Base-by-base conservation (phyloP, 352 stramenopile species). In the Pythium oligandrum region DNA sequence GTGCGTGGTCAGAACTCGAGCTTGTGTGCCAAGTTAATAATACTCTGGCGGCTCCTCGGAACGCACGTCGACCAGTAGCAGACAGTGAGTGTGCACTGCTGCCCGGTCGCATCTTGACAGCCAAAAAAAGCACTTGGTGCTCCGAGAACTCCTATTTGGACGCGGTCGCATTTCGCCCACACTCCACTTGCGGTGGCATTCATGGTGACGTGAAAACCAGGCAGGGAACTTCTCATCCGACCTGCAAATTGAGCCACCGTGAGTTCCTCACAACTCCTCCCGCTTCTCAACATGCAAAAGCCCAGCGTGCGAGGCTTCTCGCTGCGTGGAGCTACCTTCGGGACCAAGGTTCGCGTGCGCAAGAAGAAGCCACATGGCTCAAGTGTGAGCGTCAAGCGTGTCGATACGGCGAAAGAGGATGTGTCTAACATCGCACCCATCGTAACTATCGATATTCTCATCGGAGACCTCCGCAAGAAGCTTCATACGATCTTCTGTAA, bases 401-500 rank as follows among this genome's bases (percentile, higher is more conserved):
- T 26, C 17, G 17, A 26, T 26, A 26, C 17, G 17, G 17, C 17
- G 17, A 26, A 26, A 26, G 17, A 26, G 17, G 17, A 26, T 26
- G 17, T 26, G 17, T 26, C 17, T 11, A 39, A 31, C 11, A 33
- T 56, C 40, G 40, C 52, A 8, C 4, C 45, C 3, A 64, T 59
- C 47, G 40, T 36, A 11, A 43, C 45, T 2, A 39, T 84, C 6
- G 73, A 88, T 44, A 59, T 52, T 5, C 55, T 89, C 34, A 67
- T 87, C 26, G 63, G 70, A 51, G 71, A 81, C 57, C 53, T 89
- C n/a, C 74, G 76, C 10, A 73, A 66, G 39, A 53, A 40, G 1
- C 66, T 86, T 34, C 70, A 87, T 43, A 12, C 63, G 2, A 68
- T 83, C 55, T 87, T 85, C 45, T 59, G 52, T n/a, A 64, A 59